Percentiles rank a stretch among this genome's conserved stretches.
Conservation (phyloP, 805 yeast genomes). For the Schizosaccharomyces pombe region DNA sequence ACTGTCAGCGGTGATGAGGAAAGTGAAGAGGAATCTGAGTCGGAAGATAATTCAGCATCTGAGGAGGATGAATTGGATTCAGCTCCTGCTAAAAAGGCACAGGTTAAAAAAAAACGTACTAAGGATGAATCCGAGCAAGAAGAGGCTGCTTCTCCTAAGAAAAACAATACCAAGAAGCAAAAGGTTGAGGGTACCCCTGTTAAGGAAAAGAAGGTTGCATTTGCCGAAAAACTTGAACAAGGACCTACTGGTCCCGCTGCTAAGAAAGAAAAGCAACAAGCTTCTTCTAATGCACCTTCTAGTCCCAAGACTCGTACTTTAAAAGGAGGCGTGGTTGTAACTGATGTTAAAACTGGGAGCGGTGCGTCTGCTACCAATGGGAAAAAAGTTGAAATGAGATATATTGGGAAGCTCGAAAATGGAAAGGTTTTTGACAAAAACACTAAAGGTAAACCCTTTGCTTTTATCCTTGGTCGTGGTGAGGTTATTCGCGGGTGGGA, state of each 20-base stretch:
- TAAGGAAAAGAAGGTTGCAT: constrained; percentile 16
- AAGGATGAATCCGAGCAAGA: constrained; percentile 12
- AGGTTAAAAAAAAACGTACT: constrained; percentile 11
- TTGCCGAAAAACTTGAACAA: constrained; percentile 76
- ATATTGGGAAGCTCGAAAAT: constrained; percentile 89
- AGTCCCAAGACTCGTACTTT: constrained; percentile 32
- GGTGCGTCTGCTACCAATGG: constrained; percentile 79
- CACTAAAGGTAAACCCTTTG: constrained; percentile 89
- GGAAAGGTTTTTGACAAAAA: constrained; percentile 94
- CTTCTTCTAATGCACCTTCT: constrained; percentile 8
- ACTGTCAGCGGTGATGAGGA: constrained; percentile 18
- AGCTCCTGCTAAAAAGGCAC: constrained; percentile 5
- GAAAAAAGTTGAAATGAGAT: constrained; percentile 82
- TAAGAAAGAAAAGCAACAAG: neutral
- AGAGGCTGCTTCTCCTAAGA: constrained; percentile 9
- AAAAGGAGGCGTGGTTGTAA: constrained; percentile 80
- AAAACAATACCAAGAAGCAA: constrained; percentile 9
- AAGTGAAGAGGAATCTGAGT: constrained; percentile 14
- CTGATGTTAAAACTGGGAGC: constrained; percentile 73
- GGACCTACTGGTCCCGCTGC: constrained; percentile 13
- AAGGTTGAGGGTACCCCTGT: constrained; percentile 13
- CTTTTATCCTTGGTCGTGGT: constrained; percentile 79
- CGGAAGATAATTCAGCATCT: constrained; percentile 13
- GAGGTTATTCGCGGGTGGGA: constrained; percentile 92
- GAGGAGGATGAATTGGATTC: constrained; percentile 15